Evolutionary conservation across 2,329 filamentous ascomycete genomes (phyloP), one percentile per base, ranked within the genome.

Genomic region (Myriangium duriaei): DNA sequence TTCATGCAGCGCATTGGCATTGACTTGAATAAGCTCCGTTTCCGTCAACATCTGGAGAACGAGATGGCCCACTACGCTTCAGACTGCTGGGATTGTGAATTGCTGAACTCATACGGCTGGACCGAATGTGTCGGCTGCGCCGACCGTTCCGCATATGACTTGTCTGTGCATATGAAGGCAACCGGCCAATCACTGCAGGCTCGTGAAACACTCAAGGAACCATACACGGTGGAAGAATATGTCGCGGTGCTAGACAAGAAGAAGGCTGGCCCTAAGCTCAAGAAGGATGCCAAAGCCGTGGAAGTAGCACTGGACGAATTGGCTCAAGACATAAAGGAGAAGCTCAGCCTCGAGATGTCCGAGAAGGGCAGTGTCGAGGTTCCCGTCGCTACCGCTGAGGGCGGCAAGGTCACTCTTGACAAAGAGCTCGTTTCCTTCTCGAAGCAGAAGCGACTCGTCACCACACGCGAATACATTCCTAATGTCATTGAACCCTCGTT

Each of bases 111-210:
- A 44, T 87, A 87, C 53, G 91, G 91, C 58, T 98, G 91, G 91
- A 83, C 96, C 46, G 91, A 98, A 68, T 96, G 88, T 59, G 88
- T 96, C 53, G 91, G 91, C 45, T 96, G 91, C 60, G 91, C 91
- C 44, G 88, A 95, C 59, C 77, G 91, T 52, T 93, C 83, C 57
- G 91, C 91, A 13, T 98, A 94, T 60, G 91, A 98, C 62, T 61
- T 96, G 58, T 81, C 76, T 24, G 87, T 95, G 7, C 91, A 96
- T 63, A 79, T 81, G 56, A 88, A 94, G 65, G 87, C 85, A 68
- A 96, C 91, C 19, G 86, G 85, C 42, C 78, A 81, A 11, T 78
- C 86, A 30, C 71, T 98, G 14, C 69, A 91, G 34, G 91, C 96
- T 29, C 78, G 87, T 43, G 79, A 95, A 66, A 76, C 74, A 39